Percentiles rank a stretch among this genome's conserved stretches.
These are phyloP conservation scores for Strobilomyces echinocephalus DNA, from an alignment of 768 basidiomycete genomes.

Conservation along the genomic window DNA sequence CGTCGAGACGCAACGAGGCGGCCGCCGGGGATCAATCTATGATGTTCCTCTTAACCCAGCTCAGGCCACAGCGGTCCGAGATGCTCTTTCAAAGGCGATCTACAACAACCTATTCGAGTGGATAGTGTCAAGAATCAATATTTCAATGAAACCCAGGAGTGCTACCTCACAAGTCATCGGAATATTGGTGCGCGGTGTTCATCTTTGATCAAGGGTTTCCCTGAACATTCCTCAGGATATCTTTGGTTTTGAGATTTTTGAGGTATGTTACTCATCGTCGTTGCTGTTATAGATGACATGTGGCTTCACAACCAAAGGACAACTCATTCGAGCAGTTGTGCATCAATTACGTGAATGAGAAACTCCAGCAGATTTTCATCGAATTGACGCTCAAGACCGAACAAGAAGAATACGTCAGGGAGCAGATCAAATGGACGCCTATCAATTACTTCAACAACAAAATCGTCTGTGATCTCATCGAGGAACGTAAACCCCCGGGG, in stretches of 20 bases:
- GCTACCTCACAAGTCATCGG: conserved; percentile 80
- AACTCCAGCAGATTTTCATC: conserved; percentile 98
- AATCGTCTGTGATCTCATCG: conserved; percentile 96
- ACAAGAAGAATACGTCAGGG: conserved; percentile 97
- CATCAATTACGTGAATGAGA: conserved; percentile 99
- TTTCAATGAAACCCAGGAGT: conserved; percentile 88
- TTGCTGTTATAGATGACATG: conserved; percentile 3
- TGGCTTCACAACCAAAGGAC: conserved; percentile 49
- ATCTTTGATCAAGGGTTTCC: not conserved
- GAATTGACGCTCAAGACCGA: conserved; percentile 98
- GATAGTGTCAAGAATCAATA: conserved; percentile 95
- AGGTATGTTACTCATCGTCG: conserved; percentile 41
- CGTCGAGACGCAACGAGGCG: conserved; percentile 91
- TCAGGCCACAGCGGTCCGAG: conserved; percentile 83
- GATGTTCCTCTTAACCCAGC: conserved; percentile 93
- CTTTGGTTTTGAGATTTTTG: conserved; percentile 98
- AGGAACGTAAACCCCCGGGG: conserved; percentile 92
- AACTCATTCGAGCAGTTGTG: conserved; percentile 97
- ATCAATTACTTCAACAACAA: conserved; percentile 99
- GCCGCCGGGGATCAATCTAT: conserved; percentile 91
- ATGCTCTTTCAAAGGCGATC: conserved; percentile 92
- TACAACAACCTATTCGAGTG: conserved; percentile 99
- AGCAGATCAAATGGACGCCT: conserved; percentile 98
- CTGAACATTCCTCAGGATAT: conserved; percentile 61
- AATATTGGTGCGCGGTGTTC: conserved; percentile 59